Conservation (phyloP, 768 basidiomycete genomes). For the Suillus ampliporus region DNA sequence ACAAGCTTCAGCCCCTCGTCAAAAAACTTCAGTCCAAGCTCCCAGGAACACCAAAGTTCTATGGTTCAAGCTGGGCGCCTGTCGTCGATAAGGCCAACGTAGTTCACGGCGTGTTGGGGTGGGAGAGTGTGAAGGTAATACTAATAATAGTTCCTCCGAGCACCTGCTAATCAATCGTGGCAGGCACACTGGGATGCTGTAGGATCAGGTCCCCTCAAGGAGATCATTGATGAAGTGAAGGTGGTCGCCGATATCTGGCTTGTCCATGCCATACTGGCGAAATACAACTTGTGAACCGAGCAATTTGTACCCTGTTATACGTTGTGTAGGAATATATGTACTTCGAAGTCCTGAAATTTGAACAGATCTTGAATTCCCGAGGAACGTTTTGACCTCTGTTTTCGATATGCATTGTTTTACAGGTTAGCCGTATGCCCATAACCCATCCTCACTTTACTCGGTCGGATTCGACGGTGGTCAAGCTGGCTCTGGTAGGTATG, state of each 20-base stretch:
- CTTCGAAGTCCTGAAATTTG: neutral
- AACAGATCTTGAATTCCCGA: neutral
- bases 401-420: neutral
- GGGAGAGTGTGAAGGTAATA: conserved; percentile 42
- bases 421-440: neutral
- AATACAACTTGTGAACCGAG: conserved; percentile 12
- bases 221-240: conserved; percentile 32
- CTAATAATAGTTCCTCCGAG: neutral
- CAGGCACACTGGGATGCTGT: conserved; percentile 45
- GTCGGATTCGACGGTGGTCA: neutral
- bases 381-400: neutral
- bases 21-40: conserved; percentile 27
- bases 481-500: neutral
- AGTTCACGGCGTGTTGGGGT: conserved; percentile 41
- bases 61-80: conserved; percentile 37
- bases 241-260: conserved; percentile 36
- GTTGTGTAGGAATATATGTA: neutral
- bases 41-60: conserved; percentile 25
- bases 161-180: conserved; percentile 1
- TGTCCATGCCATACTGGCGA: conserved; percentile 35
- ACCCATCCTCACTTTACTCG: neutral
- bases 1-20: conserved; percentile 28
- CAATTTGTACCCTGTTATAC: neutral
- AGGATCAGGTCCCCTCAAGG: conserved; percentile 30
- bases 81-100: conserved; percentile 23